Conservation (phyloP, 2,329 filamentous ascomycete genomes). For the Fusarium longipes region DNA sequence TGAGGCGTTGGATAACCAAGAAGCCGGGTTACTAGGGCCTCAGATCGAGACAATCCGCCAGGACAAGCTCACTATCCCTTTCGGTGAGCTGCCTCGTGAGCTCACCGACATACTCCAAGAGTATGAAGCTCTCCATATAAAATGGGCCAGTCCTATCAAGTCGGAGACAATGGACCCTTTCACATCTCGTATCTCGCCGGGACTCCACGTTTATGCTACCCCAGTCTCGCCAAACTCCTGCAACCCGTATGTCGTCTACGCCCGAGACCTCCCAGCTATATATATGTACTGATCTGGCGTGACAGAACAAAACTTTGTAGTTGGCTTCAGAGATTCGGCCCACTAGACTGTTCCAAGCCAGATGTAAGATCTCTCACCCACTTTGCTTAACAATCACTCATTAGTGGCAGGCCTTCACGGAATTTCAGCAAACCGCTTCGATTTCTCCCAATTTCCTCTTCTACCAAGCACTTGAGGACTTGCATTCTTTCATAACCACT, state of each 20-base stretch:
- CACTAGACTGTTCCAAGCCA: constrained; percentile 62
- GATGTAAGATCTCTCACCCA: constrained; percentile 41
- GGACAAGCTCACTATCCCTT: constrained; percentile 78
- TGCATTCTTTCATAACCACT: constrained; percentile 66
- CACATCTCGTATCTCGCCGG: constrained; percentile 78
- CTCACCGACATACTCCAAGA: constrained; percentile 70
- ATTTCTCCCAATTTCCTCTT: constrained; percentile 72
- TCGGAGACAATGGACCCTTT: constrained; percentile 76
- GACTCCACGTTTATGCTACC: constrained; percentile 83
- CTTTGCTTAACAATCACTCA: constrained; percentile 14
- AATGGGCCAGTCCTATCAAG: constrained; percentile 74
- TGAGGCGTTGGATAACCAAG: constrained; percentile 67
- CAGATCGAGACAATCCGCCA: constrained; percentile 76
- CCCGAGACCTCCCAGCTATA: background rate
- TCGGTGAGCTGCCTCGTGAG: constrained; percentile 79
- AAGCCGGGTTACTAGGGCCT: constrained; percentile 65
- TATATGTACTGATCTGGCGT: constrained; percentile 5
- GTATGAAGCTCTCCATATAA: constrained; percentile 79
- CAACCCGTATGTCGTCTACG: constrained; percentile 40
- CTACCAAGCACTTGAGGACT: constrained; percentile 70
- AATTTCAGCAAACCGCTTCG: constrained; percentile 54
- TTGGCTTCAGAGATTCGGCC: constrained; percentile 68
- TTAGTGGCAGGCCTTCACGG: constrained; percentile 67
- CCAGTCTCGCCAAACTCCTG: constrained; percentile 52
- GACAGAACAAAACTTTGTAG: constrained; percentile 65